Evolutionary conservation across 2,329 filamentous ascomycete genomes (phyloP), one percentile per base, ranked within the genome.

Genomic region (Talaromyces sp.): DNA sequence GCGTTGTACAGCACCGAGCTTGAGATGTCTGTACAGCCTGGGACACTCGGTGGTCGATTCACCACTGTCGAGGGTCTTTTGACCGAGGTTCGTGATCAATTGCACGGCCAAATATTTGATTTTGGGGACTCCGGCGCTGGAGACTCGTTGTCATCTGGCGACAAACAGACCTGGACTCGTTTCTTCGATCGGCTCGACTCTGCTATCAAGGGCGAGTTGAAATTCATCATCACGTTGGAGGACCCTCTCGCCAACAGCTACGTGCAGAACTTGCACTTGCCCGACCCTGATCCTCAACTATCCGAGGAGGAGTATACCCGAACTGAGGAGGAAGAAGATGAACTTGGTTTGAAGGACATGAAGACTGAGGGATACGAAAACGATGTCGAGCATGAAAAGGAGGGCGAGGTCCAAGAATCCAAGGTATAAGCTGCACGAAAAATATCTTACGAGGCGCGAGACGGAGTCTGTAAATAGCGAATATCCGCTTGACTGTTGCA

Each of bases 11-110:
- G 93, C 76, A 90, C 92, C 0, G 93, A 99, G 75, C 88, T 98
- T 19, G 87, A 89, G 70, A 87, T 99, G 11, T 87, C 88, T 62
- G 92, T 98, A 68, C 93, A 96, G 78, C 93, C 94, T 0, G 95
- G 95, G 64, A 99, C 95, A 0, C 87, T 99, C 19, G 95, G 95
- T 67, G 95, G 95, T 19, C 89, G 95, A 65, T 99, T 99, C 82
- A 99, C 95, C 22, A 99, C 95, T 0, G 89, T 99, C 22, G 95
- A 99, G 78, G 95, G 95, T 67, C 87, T 98, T 22, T 83, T 98
- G 63, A 95, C 92, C 0, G 92, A 99, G 75, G 91, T 99, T 66
- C 90, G 93, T 67, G 89, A 95, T 74, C 94, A 99, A 77, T 84
- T 99, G 27, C 90, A 89, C 74, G 86, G 85, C 58, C 92, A 96